phyloP scores from a whole-genome alignment of 148 eudicot genomes.

The Chenopodium album region DNA sequence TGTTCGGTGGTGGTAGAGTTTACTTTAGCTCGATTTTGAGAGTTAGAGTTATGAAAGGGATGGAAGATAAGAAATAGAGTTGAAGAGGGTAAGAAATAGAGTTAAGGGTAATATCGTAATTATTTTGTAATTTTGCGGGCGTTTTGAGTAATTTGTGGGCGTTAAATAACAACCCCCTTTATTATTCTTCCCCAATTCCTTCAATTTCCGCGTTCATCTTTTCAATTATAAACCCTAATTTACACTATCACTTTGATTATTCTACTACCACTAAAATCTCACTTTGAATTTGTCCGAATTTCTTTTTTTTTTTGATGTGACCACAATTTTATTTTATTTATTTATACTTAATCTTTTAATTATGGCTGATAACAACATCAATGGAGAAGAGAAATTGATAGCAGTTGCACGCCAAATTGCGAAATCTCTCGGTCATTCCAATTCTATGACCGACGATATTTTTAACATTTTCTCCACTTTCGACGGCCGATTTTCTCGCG shows the following conservation, averaged over 20 bases:
- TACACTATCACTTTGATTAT: not conserved
- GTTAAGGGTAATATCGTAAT: no score
- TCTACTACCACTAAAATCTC: no score
- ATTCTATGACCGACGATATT: constrained; percentile 85
- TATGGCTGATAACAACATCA: constrained; percentile 10
- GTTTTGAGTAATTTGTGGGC: no score
- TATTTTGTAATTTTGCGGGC: no score
- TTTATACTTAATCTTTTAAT: not conserved
- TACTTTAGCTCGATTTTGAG: no score
- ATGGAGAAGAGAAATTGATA: constrained; percentile 89
- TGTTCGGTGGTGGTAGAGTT: no score
- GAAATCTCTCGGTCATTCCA: constrained; percentile 81
- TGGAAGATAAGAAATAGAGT: no score
- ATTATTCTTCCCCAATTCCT: not conserved
- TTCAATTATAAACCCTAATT: not conserved
- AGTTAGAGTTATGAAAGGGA: no score
- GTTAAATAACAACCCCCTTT: no score
- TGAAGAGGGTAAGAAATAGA: no score
- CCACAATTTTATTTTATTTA: not conserved
- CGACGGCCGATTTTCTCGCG: constrained; percentile 75
- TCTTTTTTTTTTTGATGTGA: not conserved
- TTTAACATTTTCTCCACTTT: constrained; percentile 90
- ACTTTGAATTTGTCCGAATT: not conserved
- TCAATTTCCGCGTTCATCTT: constrained; percentile 2
- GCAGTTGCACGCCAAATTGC: constrained; percentile 96